Evolutionary conservation across 306 rosid species (phyloP).

Genomic region (Chamaecrista fasciculata): DNA sequence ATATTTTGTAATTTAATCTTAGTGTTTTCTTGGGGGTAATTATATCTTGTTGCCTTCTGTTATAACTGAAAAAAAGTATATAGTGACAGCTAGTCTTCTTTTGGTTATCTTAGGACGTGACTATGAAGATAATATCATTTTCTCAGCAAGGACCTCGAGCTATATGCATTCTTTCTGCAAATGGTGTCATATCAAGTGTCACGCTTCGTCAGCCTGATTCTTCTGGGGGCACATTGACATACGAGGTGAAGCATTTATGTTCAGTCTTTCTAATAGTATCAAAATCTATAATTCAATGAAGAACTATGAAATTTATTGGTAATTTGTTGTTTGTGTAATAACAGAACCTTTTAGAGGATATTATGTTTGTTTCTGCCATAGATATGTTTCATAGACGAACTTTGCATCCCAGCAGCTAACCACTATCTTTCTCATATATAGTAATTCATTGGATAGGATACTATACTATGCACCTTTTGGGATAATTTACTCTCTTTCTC

Average conservation of each 20-base stretch:
- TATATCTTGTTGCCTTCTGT: not conserved
- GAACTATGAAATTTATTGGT: not conserved
- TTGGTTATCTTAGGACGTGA: constrained; percentile 55
- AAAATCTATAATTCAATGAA: not conserved
- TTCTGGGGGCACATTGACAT: constrained; percentile 51
- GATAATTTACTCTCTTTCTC: not conserved
- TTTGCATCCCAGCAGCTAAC: too few species aligned
- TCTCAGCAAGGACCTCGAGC: constrained; percentile 88
- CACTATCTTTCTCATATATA: too few species aligned
- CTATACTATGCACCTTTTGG: not conserved
- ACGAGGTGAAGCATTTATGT: constrained; percentile 37
- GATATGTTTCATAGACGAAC: not conserved
- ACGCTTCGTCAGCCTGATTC: constrained; percentile 75
- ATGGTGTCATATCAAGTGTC: constrained; percentile 73
- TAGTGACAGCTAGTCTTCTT: constrained; percentile 2
- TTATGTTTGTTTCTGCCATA: not conserved
- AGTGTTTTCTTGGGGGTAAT: not conserved
- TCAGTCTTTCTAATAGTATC: not conserved
- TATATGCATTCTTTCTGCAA: constrained; percentile 69
- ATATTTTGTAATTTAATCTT: not conserved
- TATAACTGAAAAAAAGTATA: not conserved
- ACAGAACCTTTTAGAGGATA: not conserved
- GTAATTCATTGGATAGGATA: too few species aligned
- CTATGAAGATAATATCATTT: constrained; percentile 77
- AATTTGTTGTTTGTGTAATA: not conserved